Conservation (phyloP, 2,329 filamentous ascomycete species). For the Botrytis tulipae region DNA sequence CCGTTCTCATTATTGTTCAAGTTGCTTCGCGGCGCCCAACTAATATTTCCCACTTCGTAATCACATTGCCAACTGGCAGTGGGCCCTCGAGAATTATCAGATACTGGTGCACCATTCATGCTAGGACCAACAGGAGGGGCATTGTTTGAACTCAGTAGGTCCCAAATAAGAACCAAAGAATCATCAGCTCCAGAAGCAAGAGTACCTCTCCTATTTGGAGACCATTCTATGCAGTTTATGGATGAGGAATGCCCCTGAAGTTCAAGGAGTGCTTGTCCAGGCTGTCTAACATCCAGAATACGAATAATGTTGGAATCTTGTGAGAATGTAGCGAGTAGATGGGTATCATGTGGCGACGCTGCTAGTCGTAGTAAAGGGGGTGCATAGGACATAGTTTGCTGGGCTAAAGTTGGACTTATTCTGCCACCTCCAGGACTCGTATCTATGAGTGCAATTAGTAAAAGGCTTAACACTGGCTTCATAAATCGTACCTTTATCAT, state of each 20-base stretch:
- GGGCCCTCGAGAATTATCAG: slow-evolving; percentile 63
- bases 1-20: slow-evolving; percentile 63
- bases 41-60: slow-evolving; percentile 81
- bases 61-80: slow-evolving; percentile 81
- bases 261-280: slow-evolving; percentile 90
- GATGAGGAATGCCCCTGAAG: slow-evolving; percentile 82
- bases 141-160: slow-evolving; percentile 65
- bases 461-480: not conserved
- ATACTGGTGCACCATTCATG: slow-evolving; percentile 50
- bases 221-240: slow-evolving; percentile 96
- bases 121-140: slow-evolving; percentile 39
- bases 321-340: slow-evolving; percentile 95
- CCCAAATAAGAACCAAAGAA: slow-evolving; percentile 89
- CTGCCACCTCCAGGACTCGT: slow-evolving; percentile 51
- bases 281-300: slow-evolving; percentile 93
- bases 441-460: slow-evolving; percentile 41
- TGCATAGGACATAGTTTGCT: slow-evolving; percentile 74
- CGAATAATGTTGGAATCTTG: slow-evolving; percentile 89
- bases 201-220: slow-evolving; percentile 78
- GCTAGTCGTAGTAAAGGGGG: slow-evolving; percentile 77
- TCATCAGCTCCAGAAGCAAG: slow-evolving; percentile 92
- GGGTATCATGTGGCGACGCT: slow-evolving; percentile 91
- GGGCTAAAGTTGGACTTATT: slow-evolving; percentile 71
- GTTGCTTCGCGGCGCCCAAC: slow-evolving; percentile 74
- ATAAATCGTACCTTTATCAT: slow-evolving; percentile 59